phyloP scores from a whole-genome alignment of 257 asterid species.

The Henckelia pumila region DNA sequence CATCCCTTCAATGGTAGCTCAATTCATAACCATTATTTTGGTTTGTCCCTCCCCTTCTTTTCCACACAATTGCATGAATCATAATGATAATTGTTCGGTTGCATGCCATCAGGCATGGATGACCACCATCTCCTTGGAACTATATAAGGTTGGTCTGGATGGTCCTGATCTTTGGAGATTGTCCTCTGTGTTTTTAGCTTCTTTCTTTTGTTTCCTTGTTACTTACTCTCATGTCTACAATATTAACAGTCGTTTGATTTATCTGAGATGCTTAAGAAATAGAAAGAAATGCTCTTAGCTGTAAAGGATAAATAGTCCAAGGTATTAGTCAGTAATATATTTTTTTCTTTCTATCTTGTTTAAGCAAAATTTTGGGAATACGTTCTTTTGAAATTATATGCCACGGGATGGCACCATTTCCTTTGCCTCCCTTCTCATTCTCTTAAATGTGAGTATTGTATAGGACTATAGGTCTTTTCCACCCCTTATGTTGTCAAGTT shows the following conservation, averaged over 20 bases:
- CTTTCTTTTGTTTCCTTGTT: background rate
- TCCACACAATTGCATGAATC: constrained; percentile 7
- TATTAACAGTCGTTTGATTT: constrained; percentile 93
- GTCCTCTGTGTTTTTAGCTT: no score
- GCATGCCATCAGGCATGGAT: no score
- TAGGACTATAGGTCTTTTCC: background rate
- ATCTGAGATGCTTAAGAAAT: constrained; percentile 90
- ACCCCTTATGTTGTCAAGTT: background rate
- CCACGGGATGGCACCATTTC: background rate
- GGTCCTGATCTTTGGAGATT: no score
- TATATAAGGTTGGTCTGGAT: no score
- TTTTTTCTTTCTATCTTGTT: constrained; percentile 11
- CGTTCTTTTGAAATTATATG: background rate
- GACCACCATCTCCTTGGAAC: no score
- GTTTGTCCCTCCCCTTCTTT: constrained; percentile 6
- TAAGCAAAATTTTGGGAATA: background rate
- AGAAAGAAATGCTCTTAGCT: constrained; percentile 83
- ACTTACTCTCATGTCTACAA: constrained; percentile 23
- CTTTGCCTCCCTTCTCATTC: no score
- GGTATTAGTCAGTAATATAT: constrained; percentile 41
- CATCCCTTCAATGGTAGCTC: background rate
- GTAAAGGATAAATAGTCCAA: constrained; percentile 65
- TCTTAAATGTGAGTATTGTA: background rate
- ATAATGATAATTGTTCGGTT: no score
- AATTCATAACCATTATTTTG: constrained; percentile 12